Base-by-base conservation (phyloP, 139 green algal genomes). In the Picochlorum sp. region DNA sequence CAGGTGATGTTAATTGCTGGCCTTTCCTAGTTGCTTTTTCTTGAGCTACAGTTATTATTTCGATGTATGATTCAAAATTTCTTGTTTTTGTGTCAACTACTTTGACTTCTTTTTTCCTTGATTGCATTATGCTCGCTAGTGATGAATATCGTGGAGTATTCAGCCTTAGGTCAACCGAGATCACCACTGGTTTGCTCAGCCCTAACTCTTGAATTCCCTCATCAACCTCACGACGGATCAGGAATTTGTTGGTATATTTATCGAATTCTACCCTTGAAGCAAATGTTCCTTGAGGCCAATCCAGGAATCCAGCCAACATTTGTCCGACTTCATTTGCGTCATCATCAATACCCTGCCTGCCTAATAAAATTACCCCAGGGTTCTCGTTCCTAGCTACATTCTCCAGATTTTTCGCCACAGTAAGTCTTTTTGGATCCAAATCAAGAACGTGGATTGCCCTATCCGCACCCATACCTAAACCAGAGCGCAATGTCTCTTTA, bases 281-380 rank as follows among this genome's bases (percentile, higher is more conserved):
- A 76, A 94, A 96, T 2, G 89, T 96, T 47, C 73, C 86, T 50
- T 96, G 90, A 7, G 90, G 83, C 89, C 90, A 97, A 30, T 75
- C 64, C 41, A 96, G 59, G 59, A 95, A 59, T 4, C 59, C 90
- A n/a, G 85, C 88, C 12, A 92, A 69, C 81, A 96, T 94, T 57
- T 97, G 90, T 66, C 90, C 86, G 63, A 84, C 91, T 58, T 94
- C 84, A 66, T 90, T 91, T 68, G 53, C 77, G 69, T 97, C 90
- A 35, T 87, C 85, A 60, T 97, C 90, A 29, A 97, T 95, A 12
- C 89, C 87, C 76, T 97, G 90, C 78, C 95, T 96, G 24, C 89
- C 89, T 44, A 96, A 69, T 55, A 97, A 41, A 33, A 88, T 59
- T 28, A 96, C 35, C 20, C 29, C 32, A 1, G 80, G 55, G 5